These are phyloP conservation scores for Argentina anserina DNA, from an alignment of 306 rosid genomes.

Conservation along the genomic window DNA sequence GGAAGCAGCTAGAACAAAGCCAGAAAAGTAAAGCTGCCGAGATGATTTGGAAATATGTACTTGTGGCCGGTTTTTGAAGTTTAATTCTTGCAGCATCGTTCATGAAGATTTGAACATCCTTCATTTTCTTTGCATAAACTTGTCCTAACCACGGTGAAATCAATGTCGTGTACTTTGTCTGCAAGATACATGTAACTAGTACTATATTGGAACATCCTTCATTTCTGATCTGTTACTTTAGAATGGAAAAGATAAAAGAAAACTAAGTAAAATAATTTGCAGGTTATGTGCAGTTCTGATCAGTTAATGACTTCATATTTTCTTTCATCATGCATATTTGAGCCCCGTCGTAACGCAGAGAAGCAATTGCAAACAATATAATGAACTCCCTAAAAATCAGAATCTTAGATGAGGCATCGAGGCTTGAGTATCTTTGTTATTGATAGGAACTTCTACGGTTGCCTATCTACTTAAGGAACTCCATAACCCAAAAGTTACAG, in stretches of 20 bases:
- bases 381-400: neutral
- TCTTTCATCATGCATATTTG: neutral
- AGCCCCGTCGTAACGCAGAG: neutral
- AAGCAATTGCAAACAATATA: neutral
- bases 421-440: neutral
- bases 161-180: conserved; percentile 34
- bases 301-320: neutral
- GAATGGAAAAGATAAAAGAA: conserved; percentile 17
- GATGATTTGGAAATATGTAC: conserved; percentile 18
- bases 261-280: conserved; percentile 12
- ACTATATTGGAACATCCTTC: conserved; percentile 16
- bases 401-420: neutral
- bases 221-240: conserved; percentile 13
- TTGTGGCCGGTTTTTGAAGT: conserved; percentile 26
- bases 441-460: neutral
- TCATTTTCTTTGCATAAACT: conserved; percentile 38
- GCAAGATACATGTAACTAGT: conserved; percentile 35
- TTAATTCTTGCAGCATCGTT: conserved; percentile 36
- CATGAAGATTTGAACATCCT: conserved; percentile 29
- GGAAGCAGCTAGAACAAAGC: conserved; percentile 61
- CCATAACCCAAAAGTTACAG: conserved; percentile 44
- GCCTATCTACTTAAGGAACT: conserved; percentile 39
- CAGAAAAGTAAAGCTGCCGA: conserved; percentile 28
- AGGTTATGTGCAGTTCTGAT: neutral
- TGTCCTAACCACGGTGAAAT: conserved; percentile 31